Evolutionary conservation across 2,329 filamentous ascomycete species (phyloP).

Genomic region (Diplocarpon mali): DNA sequence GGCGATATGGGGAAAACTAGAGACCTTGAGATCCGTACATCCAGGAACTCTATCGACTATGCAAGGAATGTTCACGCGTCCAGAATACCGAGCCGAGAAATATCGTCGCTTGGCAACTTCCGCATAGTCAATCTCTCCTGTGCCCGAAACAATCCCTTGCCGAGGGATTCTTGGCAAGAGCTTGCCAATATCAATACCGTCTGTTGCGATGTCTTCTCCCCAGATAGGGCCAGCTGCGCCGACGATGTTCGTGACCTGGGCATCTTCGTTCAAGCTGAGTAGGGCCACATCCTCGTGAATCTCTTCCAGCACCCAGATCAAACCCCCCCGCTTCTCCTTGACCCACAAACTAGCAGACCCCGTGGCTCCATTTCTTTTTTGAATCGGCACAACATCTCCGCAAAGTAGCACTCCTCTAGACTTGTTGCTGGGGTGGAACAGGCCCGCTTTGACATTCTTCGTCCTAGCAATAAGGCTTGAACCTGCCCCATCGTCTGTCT

Average conservation of each 20-base stretch:
- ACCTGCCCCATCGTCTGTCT: conserved; percentile 50
- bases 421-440: conserved; percentile 54
- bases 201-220: conserved; percentile 56
- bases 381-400: conserved; percentile 95
- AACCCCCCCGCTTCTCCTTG: conserved; percentile 85
- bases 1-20: conserved; percentile 93
- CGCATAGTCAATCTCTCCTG: conserved; percentile 66
- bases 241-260: conserved; percentile 54
- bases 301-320: conserved; percentile 97
- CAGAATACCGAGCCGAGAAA: conserved; percentile 74
- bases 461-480: conserved; percentile 33
- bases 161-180: conserved; percentile 77
- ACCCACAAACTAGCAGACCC: conserved; percentile 96
- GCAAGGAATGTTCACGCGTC: conserved; percentile 72
- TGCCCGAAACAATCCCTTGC: conserved; percentile 57
- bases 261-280: conserved; percentile 66
- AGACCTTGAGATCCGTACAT: conserved; percentile 66
- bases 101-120: conserved; percentile 61
- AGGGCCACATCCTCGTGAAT: conserved; percentile 88
- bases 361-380: conserved; percentile 84
- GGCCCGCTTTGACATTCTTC: conserved; percentile 37
- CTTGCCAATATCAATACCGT: conserved; percentile 63
- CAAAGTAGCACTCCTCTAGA: conserved; percentile 86
- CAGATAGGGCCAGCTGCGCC: conserved; percentile 83
- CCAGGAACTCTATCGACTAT: conserved; percentile 64